Conservation (phyloP, 257 asterid species). For the Hygrophila difformis region DNA sequence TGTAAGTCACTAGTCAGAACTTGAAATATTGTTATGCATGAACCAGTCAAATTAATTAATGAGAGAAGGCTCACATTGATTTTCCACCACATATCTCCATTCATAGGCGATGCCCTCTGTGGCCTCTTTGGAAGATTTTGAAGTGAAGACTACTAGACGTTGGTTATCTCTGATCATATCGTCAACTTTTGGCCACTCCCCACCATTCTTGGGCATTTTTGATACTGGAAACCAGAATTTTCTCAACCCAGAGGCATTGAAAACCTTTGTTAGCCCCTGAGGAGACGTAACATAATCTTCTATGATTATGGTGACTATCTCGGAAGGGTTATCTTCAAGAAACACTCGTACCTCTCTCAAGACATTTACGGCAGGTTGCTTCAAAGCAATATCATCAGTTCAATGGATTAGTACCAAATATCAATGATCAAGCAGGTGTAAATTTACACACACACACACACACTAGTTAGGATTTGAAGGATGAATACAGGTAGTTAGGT, state of each 20-base stretch:
- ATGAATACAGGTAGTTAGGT: background rate
- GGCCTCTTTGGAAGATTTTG: conserved; percentile 66
- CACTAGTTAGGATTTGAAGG: too few relatives aligned
- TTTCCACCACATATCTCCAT: conserved; percentile 86
- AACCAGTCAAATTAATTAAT: too few relatives aligned
- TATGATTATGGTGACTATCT: conserved; percentile 75
- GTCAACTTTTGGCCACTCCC: conserved; percentile 84
- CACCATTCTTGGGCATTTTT: conserved; percentile 76
- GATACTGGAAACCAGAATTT: conserved; percentile 79
- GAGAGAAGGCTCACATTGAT: conserved; percentile 54
- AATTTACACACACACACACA: too few relatives aligned
- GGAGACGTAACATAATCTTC: conserved; percentile 85
- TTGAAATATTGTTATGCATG: too few relatives aligned
- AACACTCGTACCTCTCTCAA: conserved; percentile 69
- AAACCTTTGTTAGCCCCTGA: conserved; percentile 58
- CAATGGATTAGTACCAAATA: conserved; percentile 18
- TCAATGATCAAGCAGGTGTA: background rate
- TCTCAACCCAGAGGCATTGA: conserved; percentile 63
- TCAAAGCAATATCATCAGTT: conserved; percentile 18
- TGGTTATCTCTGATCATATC: conserved; percentile 72
- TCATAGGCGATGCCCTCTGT: conserved; percentile 82
- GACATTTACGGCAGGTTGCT: conserved; percentile 78
- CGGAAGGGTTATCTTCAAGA: conserved; percentile 76
- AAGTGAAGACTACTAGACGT: conserved; percentile 88
- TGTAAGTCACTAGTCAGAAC: too few relatives aligned